Conservation (phyloP, 805 yeast genomes). For the Metschnikowia lunata region DNA sequence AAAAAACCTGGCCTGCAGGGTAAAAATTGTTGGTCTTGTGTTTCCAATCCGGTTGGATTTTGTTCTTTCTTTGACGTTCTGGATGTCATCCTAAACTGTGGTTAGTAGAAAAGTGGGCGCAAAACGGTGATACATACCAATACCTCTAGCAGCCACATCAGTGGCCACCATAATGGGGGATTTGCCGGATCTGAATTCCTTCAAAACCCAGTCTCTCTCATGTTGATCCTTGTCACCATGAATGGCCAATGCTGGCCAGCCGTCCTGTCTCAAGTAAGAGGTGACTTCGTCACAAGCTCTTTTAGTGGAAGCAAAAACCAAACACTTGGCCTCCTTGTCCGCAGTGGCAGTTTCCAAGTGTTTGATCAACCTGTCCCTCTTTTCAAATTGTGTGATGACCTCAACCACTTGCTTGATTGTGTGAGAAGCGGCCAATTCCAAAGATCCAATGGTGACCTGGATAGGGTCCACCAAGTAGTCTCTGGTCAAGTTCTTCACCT, state of each 20-base stretch:
- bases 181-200: constrained; percentile 87
- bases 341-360: constrained; percentile 78
- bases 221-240: constrained; percentile 98
- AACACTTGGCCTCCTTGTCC: constrained; percentile 67
- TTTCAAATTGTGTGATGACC: constrained; percentile 86
- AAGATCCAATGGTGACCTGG: constrained; percentile 94
- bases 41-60: not conserved
- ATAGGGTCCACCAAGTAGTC: constrained; percentile 91
- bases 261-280: constrained; percentile 85
- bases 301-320: constrained; percentile 94
- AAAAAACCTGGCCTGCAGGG: constrained; percentile 11
- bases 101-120: constrained; percentile 18
- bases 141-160: constrained; percentile 99
- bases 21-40: constrained; percentile 1
- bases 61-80: constrained; percentile 3
- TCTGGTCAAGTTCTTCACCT: constrained; percentile 86
- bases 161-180: constrained; percentile 98
- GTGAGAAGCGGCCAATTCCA: constrained; percentile 94
- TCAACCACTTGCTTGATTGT: constrained; percentile 91
- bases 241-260: constrained; percentile 98
- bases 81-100: constrained; percentile 15
- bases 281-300: constrained; percentile 97
- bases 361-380: constrained; percentile 83
- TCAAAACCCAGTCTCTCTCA: constrained; percentile 98
- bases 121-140: constrained; percentile 68